Evolutionary conservation across 768 basidiomycete genomes (phyloP).

Genomic region (Dacryopinax primogenitus): DNA sequence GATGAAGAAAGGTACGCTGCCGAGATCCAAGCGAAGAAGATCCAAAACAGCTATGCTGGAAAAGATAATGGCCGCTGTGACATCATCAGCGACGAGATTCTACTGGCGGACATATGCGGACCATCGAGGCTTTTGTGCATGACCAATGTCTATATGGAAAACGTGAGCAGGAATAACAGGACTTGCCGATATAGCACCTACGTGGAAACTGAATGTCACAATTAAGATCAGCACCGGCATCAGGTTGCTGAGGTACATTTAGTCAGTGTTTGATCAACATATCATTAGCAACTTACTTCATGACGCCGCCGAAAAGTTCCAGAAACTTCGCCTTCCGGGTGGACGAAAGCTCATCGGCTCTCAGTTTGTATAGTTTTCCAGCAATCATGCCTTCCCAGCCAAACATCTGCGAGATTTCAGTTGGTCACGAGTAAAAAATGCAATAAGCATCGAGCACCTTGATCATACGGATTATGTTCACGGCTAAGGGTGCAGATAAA

Average conservation of each 20-base stretch:
- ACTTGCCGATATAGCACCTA: constrained; percentile 19
- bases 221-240: constrained; percentile 56
- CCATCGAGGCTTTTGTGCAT: constrained; percentile 31
- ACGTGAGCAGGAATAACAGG: background rate
- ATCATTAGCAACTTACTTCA: constrained; percentile 30
- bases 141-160: constrained; percentile 24
- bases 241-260: constrained; percentile 32
- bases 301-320: constrained; percentile 34
- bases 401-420: constrained; percentile 32
- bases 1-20: constrained; percentile 25
- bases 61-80: constrained; percentile 34
- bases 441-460: constrained; percentile 27
- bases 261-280: background rate
- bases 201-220: constrained; percentile 47
- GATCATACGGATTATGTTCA: constrained; percentile 51
- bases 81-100: constrained; percentile 33
- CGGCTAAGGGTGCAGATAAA: constrained; percentile 27
- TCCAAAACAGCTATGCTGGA: constrained; percentile 50
- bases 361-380: constrained; percentile 39
- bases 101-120: constrained; percentile 8
- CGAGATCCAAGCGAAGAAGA: constrained; percentile 42
- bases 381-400: constrained; percentile 40
- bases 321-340: constrained; percentile 43
- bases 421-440: background rate
- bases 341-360: constrained; percentile 47